phyloP scores from a whole-genome alignment of 331 rosid genomes.

The Acacia concinna region DNA sequence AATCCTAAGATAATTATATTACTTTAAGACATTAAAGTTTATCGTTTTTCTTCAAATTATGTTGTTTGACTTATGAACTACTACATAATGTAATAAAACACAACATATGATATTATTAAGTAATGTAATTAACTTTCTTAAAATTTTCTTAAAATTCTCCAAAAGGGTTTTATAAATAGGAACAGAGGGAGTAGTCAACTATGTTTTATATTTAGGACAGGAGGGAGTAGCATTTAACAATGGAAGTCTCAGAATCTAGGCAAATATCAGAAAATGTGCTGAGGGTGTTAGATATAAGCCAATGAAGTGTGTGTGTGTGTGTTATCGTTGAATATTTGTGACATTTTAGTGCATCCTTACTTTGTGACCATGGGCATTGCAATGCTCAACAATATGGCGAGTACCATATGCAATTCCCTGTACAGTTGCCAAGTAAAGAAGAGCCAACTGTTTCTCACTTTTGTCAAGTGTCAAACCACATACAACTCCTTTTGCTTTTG shows the following conservation, averaged over 20 bases:
- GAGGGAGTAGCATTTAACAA: not conserved
- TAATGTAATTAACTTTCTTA: too few relatives aligned
- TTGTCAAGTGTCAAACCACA: slow-evolving; percentile 89
- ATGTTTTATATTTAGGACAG: too few relatives aligned
- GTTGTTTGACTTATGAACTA: too few relatives aligned
- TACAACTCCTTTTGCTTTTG: slow-evolving; percentile 84
- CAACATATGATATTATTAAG: too few relatives aligned
- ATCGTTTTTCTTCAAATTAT: too few relatives aligned
- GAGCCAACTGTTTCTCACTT: slow-evolving; percentile 77
- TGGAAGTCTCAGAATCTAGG: not conserved
- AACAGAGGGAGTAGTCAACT: too few relatives aligned
- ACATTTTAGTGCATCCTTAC: slow-evolving; percentile 55
- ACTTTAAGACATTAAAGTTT: too few relatives aligned
- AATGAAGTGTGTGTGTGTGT: slow-evolving; percentile 4
- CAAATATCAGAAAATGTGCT: slow-evolving; percentile 14
- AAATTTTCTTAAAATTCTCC: too few relatives aligned
- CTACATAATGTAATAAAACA: too few relatives aligned
- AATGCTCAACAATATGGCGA: slow-evolving; percentile 94
- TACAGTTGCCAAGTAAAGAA: slow-evolving; percentile 82
- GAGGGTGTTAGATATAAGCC: slow-evolving; percentile 15
- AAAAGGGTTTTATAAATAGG: too few relatives aligned
- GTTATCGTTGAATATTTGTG: slow-evolving; percentile 29
- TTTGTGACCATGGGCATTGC: slow-evolving; percentile 87
- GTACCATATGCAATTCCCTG: slow-evolving; percentile 97
- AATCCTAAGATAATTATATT: too few relatives aligned